phyloP scores from a whole-genome alignment of 2,329 filamentous ascomycete species.

The Diaporthe sp. region DNA sequence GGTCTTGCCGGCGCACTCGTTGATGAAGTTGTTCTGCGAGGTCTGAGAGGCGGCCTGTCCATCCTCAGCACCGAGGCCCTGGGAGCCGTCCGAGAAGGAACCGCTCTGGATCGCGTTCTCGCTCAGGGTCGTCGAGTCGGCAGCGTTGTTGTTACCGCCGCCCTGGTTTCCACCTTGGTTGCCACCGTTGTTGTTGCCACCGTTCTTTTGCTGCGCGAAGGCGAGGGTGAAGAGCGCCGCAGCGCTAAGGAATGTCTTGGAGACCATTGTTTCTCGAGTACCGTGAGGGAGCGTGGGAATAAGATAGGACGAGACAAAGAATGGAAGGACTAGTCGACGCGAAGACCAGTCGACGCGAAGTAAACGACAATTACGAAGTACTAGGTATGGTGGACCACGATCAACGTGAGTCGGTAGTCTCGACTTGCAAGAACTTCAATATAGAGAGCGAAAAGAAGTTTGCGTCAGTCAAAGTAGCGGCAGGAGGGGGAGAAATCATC shows the following conservation, averaged over 20 bases:
- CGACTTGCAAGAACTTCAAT: slow-evolving; percentile 46
- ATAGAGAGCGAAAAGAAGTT: slow-evolving; percentile 40
- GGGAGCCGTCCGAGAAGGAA: slow-evolving; percentile 52
- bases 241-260: slow-evolving; percentile 47
- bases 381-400: slow-evolving; percentile 46
- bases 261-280: slow-evolving; percentile 47
- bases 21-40: slow-evolving; percentile 71
- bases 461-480: slow-evolving; percentile 34
- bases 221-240: slow-evolving; percentile 48
- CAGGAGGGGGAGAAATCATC: slow-evolving; percentile 32
- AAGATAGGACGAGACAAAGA: slow-evolving; percentile 38
- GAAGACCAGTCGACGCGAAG: slow-evolving; percentile 30
- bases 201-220: slow-evolving; percentile 45
- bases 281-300: slow-evolving; percentile 15
- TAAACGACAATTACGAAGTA: slow-evolving; percentile 36
- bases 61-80: slow-evolving; percentile 47
- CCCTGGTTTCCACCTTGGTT: background rate
- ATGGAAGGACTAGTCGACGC: slow-evolving; percentile 28
- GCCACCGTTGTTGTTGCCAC: slow-evolving; percentile 8
- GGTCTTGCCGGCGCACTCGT: slow-evolving; percentile 68
- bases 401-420: slow-evolving; percentile 52
- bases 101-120: slow-evolving; percentile 52
- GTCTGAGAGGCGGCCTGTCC: slow-evolving; percentile 37
- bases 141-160: slow-evolving; percentile 39
- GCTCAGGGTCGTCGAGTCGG: slow-evolving; percentile 46